Evolutionary conservation across 805 yeast genomes (phyloP).

Genomic region (Saccharomyces jurei): DNA sequence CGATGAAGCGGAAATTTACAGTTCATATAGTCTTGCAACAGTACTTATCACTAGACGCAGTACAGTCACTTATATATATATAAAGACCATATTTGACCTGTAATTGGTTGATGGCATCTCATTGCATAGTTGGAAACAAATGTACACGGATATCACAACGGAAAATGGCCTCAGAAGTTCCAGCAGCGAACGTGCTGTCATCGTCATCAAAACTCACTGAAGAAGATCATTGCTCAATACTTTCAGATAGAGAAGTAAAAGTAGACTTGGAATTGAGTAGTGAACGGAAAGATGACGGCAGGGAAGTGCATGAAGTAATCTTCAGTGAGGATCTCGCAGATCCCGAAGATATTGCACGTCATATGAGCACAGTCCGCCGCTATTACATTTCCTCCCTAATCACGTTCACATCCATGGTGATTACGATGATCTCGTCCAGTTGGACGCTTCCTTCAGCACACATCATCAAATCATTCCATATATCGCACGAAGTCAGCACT

Average conservation of each 20-base stretch:
- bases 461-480: conserved; percentile 38
- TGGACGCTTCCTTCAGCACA: conserved; percentile 56
- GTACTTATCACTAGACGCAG: no score
- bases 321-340: conserved; percentile 19
- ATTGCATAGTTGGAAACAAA: neutral
- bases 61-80: neutral
- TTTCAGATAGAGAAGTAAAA: neutral
- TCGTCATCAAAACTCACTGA: neutral
- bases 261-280: neutral
- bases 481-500: conserved; percentile 48
- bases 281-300: conserved; percentile 3
- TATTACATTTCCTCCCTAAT: conserved; percentile 49
- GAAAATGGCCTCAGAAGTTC: neutral
- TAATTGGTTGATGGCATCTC: neutral
- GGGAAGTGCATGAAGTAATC: conserved; percentile 22
- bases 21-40: neutral
- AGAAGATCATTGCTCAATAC: neutral
- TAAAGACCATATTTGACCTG: neutral
- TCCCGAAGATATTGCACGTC: conserved; percentile 28
- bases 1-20: neutral
- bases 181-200: neutral
- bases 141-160: neutral
- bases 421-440: conserved; percentile 62
- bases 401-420: conserved; percentile 48
- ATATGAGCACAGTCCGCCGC: conserved; percentile 41